Evolutionary conservation across 1,284 basidiomycete genomes (phyloP), one percentile per base, ranked within the genome.

Genomic region (Ceratobasidium sp.): DNA sequence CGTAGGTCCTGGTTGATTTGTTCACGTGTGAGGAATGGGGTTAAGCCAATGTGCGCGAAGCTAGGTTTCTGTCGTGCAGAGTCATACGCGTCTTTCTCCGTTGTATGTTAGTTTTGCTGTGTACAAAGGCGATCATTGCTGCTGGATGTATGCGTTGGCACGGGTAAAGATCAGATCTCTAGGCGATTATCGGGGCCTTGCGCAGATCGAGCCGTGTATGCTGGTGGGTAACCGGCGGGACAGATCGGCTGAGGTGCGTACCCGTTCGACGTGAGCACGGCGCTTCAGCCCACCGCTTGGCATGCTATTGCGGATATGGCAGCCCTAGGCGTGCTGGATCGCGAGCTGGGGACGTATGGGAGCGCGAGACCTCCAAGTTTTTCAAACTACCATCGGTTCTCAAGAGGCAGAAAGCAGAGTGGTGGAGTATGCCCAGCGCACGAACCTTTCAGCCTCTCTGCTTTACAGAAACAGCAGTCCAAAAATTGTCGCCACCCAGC

Each of bases 201-300:
- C 79, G 83, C n/a, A n/a, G 39, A 81, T 84, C 31, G 77, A 80
- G 29, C 80, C 81, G 6, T 80, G 83, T 0, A 76, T 82, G 48
- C 78, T 79, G 6, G 82, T 84, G 0, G 86, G 86, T 0, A 84
- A 87, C 76, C 87, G 86, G 86, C 79, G 86, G 51, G 86, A 88
- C 78, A 85, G 0, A 79, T 85, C 0, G 86, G 86, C 9, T 85
- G 82, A 77, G 86, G 86, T 2, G 80, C 80, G 43, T 84, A 84
- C 71, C 84, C 86, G 8, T 85, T 85, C 76, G 86, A 87, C 77
- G 84, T 87, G 31, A 85, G 85, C 71, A 81, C 82, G 37, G 86
- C 85, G 1, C 80, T 87, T 24, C 84, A 86, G 4, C 85, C 85
- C 7, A 84, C 85, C 1, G 84, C 85, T 5, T 78, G 87, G 14